These are phyloP conservation scores for Phytophthora chlamydospora DNA, from an alignment of 352 stramenopile genomes.

Conservation along the genomic window DNA sequence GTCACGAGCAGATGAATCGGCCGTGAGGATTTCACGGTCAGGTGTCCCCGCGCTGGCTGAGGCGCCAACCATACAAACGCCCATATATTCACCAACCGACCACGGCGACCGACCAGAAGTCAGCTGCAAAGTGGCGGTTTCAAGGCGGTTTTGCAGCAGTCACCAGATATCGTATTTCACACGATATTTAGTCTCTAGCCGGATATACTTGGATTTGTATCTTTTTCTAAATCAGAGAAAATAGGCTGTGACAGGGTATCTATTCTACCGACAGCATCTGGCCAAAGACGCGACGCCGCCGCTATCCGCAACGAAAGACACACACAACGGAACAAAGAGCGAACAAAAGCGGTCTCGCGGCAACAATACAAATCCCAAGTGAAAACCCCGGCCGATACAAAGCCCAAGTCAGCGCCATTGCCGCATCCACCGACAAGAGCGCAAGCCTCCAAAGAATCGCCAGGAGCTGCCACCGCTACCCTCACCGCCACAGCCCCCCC, in stretches of 20 bases:
- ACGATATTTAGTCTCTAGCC: too few species aligned
- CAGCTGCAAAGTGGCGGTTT: background rate
- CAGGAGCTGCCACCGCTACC: background rate
- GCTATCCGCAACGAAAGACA: conserved; percentile 26
- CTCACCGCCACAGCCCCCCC: background rate
- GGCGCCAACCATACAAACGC: conserved; percentile 27
- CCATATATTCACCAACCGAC: conserved; percentile 30
- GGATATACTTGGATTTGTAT: too few species aligned
- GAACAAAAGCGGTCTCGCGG: conserved; percentile 25
- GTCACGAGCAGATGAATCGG: background rate
- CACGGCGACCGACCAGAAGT: conserved; percentile 29
- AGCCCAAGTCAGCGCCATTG: conserved; percentile 20
- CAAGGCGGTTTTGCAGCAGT: too few species aligned
- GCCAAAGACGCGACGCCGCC: background rate
- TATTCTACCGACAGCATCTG: background rate
- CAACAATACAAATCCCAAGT: conserved; percentile 40
- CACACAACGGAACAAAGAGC: conserved; percentile 34
- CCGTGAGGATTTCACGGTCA: background rate
- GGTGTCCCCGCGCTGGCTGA: conserved; percentile 5
- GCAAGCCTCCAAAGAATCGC: conserved; percentile 6
- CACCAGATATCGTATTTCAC: too few species aligned
- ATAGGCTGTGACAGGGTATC: background rate
- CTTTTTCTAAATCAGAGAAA: too few species aligned
- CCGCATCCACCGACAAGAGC: conserved; percentile 15
- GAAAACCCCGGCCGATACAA: conserved; percentile 28